Base-by-base conservation (phyloP, 1,284 basidiomycete genomes). In the Stygiomarasmius scandens region DNA sequence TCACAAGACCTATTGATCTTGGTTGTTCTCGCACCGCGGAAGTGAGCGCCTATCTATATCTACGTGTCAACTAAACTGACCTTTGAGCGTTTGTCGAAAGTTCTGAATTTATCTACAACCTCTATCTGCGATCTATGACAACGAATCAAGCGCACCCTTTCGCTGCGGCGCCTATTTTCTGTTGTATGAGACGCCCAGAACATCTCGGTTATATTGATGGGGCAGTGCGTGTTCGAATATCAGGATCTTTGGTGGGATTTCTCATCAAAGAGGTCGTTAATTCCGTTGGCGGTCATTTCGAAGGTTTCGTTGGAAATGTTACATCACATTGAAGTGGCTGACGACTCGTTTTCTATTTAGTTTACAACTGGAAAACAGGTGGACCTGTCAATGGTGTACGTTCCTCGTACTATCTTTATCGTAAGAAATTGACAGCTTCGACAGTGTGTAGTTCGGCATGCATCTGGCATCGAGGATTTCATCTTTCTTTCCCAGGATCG, bases 1-100 rank as follows among this genome's bases (percentile, higher is more conserved):
- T 69, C 73, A 2, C 80, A 83, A 65, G 79, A 83, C 63, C 64
- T 84, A 9, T 69, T 83, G 23, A 75, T 80, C 11, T 73, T 83
- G 11, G 74, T 83, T 19, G 71, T 75, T 5, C 67, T 76, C 6
- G 72, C 78, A 1, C 69, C 72, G 27, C 59, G 68, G n/a, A 68
- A 73, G 81, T 82, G 60, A 58, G 79, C 69, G 29, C 29, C 8
- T 54, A 50, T 43, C 53, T 38, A 50, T 50, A 27, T 49, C 14
- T 34, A 54, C 43, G 6, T 53, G 38, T 48, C 20, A 23, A 27
- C 60, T 44, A 24, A 54, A 9, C 29, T 41, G 20, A 48, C 23
- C 3, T 9, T 57, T 16, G 54, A 36, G 27, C 48, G 49, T 8
- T 53, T 48, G 14, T 53, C 14, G 12, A 32, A 52, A 81, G 79